Percentiles rank a stretch among this genome's conserved stretches.
These are phyloP conservation scores for Colletotrichum sp. DNA, from an alignment of 2,329 filamentous ascomycete species.

Conservation along the genomic window DNA sequence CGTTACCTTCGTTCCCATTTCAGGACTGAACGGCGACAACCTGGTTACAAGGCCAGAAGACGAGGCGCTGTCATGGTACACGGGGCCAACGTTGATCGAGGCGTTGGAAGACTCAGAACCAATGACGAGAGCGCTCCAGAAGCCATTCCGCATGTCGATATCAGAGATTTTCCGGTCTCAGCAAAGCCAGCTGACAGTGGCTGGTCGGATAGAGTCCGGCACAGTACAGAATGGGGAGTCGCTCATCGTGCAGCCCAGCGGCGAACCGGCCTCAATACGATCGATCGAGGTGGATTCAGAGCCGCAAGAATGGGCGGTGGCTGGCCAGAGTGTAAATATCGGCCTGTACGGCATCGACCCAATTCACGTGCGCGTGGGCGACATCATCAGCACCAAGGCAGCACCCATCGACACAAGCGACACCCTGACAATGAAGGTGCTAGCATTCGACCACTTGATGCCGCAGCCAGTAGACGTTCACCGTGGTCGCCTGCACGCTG, in stretches of 20 bases:
- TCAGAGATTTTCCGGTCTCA: constrained; percentile 85
- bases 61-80: constrained; percentile 76
- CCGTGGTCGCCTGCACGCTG: constrained; percentile 79
- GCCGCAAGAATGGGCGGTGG: constrained; percentile 85
- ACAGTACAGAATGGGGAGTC: constrained; percentile 84
- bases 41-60: constrained; percentile 67
- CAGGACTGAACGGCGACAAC: constrained; percentile 88
- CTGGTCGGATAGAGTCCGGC: constrained; percentile 85
- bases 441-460: constrained; percentile 88
- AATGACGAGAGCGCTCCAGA: constrained; percentile 71
- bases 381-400: constrained; percentile 79
- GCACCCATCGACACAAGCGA: constrained; percentile 74
- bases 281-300: constrained; percentile 79
- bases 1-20: constrained; percentile 86
- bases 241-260: constrained; percentile 79
- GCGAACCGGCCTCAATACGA: constrained; percentile 82
- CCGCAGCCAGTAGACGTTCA: constrained; percentile 92
- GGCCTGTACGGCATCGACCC: constrained; percentile 86
- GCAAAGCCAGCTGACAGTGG: constrained; percentile 82
- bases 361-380: constrained; percentile 80
- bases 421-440: constrained; percentile 79
- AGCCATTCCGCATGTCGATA: constrained; percentile 85
- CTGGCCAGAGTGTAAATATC: constrained; percentile 87
- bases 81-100: constrained; percentile 77
- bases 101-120: constrained; percentile 86